Base-by-base conservation (phyloP, 345 rosid genomes). In the Diplotaxis tenuifolia region DNA sequence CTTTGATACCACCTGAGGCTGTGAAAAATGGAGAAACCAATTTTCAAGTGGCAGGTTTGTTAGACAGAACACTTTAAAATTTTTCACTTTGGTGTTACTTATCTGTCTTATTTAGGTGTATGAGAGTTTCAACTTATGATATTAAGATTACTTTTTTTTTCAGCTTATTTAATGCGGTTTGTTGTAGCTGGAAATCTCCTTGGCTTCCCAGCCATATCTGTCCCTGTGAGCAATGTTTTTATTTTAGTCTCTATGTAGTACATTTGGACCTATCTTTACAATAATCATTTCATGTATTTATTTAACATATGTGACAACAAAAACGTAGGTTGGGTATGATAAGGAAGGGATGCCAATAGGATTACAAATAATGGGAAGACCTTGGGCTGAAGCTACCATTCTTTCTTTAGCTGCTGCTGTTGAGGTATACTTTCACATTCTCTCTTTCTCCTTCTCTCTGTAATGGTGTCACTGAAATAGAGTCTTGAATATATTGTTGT, bases 321-420 rank as follows among this genome's bases (percentile, higher is more conserved):
- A 32, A 31, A 50, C 14, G 9, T 82, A 92, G 96, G 79, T 92
- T 50, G 96, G 97, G 28, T 88, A 89, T 78, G 96, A 89, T 78
- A 89, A 88, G 75, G 84, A 86, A 78, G 96, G 96, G 65, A 89
- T 89, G 67, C 96, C 96, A 2, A 86, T 92, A 25, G 97, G 97
- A 60, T 70, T 92, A 74, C 96, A 92, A 66, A 81, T 88, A 56
- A 85, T 92, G 22, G 91, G 96, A 22, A 86, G 86, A 9, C 96
- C 97, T 42, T 89, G 96, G 97, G 89, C 83, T 9, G 97, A 92
- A 80, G 96, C 94, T 64, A 82, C 94, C 22, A 27, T 92, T 45
- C 75, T 92, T 61, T 86, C 79, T 60, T 75, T 92, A 66, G 94
- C 96, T 68, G 76, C 85, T 68, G 92, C 92, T 22, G 67, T 89